Conservation (phyloP, 176 grass and related monocot species). For the Cenchrus fungigraminus region DNA sequence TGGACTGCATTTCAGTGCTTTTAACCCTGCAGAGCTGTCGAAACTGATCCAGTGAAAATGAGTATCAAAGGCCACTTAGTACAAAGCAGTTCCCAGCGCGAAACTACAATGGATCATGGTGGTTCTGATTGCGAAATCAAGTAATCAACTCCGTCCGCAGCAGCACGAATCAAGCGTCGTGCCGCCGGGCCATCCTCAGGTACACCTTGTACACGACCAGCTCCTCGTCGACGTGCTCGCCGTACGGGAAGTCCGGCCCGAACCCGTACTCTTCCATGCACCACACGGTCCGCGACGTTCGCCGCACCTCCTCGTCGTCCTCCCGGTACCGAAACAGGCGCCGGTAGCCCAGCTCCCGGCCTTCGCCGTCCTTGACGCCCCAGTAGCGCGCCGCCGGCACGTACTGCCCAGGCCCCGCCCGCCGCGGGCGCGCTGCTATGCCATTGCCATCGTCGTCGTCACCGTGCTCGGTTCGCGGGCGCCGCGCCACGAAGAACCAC, state of each 20-base stretch:
- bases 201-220: slow-evolving; percentile 38
- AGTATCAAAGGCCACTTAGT: not conserved
- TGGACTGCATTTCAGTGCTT: not conserved
- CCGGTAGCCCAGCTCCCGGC: slow-evolving; percentile 32
- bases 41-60: not conserved
- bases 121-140: too few species aligned
- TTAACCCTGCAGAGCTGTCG: not conserved
- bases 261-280: slow-evolving; percentile 49
- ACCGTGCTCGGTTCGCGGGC: not conserved
- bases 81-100: not conserved
- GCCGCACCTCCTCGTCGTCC: slow-evolving; percentile 20
- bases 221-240: not conserved
- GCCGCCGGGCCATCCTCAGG: slow-evolving; percentile 1
- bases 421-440: not conserved
- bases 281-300: slow-evolving; percentile 34
- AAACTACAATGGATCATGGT: not conserved
- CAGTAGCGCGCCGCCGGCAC: slow-evolving; percentile 16
- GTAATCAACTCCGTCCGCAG: not conserved
- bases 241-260: slow-evolving; percentile 26
- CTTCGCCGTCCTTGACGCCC: not conserved
- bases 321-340: slow-evolving; percentile 41
- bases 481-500: slow-evolving; percentile 44
- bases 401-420: slow-evolving; percentile 35
- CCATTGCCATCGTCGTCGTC: not conserved
- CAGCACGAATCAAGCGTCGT: not conserved